Base-by-base conservation (phyloP, 2,329 filamentous ascomycete genomes). In the Penicillium sp. region DNA sequence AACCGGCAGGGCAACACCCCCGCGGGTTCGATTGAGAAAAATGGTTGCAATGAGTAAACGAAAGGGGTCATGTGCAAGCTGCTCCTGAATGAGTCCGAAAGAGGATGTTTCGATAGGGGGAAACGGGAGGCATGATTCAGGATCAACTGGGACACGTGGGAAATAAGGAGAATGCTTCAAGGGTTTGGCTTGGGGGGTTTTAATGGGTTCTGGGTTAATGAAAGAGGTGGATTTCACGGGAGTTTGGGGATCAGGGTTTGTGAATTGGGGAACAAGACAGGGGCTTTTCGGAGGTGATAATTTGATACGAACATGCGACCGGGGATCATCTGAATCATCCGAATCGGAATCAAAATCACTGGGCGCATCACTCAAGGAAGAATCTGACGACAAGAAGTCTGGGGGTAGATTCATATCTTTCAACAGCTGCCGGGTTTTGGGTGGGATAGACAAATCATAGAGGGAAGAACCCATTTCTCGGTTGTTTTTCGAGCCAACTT, bases 11-110 rank as follows among this genome's bases (percentile, higher is more conserved):
- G 92, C 90, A 10, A 85, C 81, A 47, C 80, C 83, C 12, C 90
- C 93, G 3, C 85, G 81, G 0, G 92, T 96, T 58, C 89, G 87
- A 72, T 93, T 93, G 31, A 96, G 85, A 66, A 96, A 93, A 0
- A 90, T 91, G 6, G 92, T 87, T 13, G 89, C 91, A 31, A 96
- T 81, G 1, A 96, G 82, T 1, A 97, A 83, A 62, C 86, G 87
- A 73, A 96, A 96, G 0, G 92, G 89, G 56, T 91, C 83, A 49
- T 83, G 74, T 2, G 86, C 86, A 17, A 96, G 83, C 62, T 87
- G 83, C 71, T 96, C 93, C 71, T 97, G 93, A 38, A 96, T 86
- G 2, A 97, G 82, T 0, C 92, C 92, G 69, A 96, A 96, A 6
- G 69, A 73, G 0, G 80, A 70, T 0, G 83, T 79, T 8, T 82